A percentile compares a stretch with the other conserved stretches of the same genome.
phyloP scores from a whole-genome alignment of 257 asterid genomes.

The Thymus quinquecostatus region DNA sequence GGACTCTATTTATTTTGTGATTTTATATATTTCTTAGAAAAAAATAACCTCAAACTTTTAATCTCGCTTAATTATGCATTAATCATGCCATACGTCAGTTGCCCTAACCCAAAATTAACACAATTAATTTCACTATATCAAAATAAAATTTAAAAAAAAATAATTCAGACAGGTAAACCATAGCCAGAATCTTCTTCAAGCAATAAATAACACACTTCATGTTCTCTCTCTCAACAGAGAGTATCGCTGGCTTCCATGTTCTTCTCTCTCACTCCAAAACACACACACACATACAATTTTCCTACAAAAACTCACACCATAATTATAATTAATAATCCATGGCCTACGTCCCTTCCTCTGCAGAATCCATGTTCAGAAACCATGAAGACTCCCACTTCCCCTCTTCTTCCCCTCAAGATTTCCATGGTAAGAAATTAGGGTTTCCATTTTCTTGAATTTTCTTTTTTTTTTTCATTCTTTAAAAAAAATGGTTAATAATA shows the following conservation, averaged over 20 bases:
- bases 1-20: too few relatives aligned
- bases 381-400: slow-evolving; percentile 47
- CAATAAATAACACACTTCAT: slow-evolving; percentile 54
- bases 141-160: slow-evolving; percentile 26
- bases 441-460: neutral
- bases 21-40: too few relatives aligned
- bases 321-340: slow-evolving; percentile 14
- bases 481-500: too few relatives aligned
- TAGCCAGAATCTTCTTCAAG: slow-evolving; percentile 38
- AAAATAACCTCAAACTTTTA: neutral
- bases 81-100: slow-evolving; percentile 6
- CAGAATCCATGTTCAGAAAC: slow-evolving; percentile 57
- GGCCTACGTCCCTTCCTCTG: slow-evolving; percentile 51
- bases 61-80: neutral
- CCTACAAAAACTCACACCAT: neutral
- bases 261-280: slow-evolving; percentile 34
- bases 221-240: slow-evolving; percentile 51
- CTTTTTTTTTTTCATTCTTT: too few relatives aligned
- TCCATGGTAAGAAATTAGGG: slow-evolving; percentile 44
- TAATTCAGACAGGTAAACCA: slow-evolving; percentile 48
- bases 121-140: neutral
- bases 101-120: neutral
- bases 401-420: slow-evolving; percentile 52
- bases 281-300: neutral
- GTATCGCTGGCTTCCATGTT: slow-evolving; percentile 73